phyloP scores from a whole-genome alignment of 108 stramenopile species.

The Cyclostephanos invisitatus region DNA sequence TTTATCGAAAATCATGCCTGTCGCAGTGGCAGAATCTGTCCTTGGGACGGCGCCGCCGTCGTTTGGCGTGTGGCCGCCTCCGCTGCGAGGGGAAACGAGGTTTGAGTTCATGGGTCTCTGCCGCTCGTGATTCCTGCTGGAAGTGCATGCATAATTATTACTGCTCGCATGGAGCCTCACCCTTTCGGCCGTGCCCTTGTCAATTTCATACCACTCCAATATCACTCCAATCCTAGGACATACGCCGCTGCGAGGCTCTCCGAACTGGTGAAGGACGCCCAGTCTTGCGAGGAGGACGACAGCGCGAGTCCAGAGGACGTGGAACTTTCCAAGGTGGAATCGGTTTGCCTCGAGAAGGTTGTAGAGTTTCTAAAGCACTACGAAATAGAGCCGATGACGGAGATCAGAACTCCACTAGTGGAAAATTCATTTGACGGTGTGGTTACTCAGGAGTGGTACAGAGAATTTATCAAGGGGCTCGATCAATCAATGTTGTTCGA shows the following conservation, averaged over 20 bases:
- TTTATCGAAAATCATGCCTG: background rate
- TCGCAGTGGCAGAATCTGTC: background rate
- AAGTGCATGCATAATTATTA: background rate
- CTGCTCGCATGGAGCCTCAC: background rate
- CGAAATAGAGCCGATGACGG: constrained; percentile 61
- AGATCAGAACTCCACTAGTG: constrained; percentile 71
- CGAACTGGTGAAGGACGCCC: constrained; percentile 39
- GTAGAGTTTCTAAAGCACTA: constrained; percentile 82
- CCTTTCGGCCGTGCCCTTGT: background rate
- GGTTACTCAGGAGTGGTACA: constrained; percentile 78
- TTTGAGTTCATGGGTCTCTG: background rate
- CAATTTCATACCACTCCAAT: background rate
- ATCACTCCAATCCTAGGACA: constrained; percentile 10
- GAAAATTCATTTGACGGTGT: constrained; percentile 72
- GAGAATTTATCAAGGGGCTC: constrained; percentile 59
- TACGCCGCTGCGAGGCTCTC: constrained; percentile 41
- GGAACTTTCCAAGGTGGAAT: constrained; percentile 55
- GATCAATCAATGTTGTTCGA: constrained; percentile 77
- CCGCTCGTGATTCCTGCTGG: background rate
- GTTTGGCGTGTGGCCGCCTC: background rate
- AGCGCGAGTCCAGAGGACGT: constrained; percentile 40
- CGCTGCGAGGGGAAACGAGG: background rate
- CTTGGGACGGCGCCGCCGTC: background rate
- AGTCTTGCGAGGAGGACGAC: constrained; percentile 35
- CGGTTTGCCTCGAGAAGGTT: constrained; percentile 59